Evolutionary conservation across 306 rosid species (phyloP).

Genomic region (Mimosa pudica): DNA sequence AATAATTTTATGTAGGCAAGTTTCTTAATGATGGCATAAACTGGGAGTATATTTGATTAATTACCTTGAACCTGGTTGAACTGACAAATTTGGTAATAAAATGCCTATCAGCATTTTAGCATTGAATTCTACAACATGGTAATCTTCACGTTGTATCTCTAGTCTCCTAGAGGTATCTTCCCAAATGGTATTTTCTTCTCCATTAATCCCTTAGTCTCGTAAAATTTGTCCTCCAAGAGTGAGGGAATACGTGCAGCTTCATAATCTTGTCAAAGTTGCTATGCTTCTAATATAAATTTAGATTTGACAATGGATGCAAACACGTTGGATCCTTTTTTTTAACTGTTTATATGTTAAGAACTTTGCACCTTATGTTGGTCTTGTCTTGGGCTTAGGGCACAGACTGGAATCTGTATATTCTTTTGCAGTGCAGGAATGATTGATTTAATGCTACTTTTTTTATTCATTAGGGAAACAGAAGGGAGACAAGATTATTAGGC

Average conservation of each 20-base stretch:
- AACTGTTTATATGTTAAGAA: constrained; percentile 14
- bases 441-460: constrained; percentile 33
- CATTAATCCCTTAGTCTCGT: constrained; percentile 10
- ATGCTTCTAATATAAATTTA: neutral
- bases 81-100: neutral
- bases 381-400: constrained; percentile 14
- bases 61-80: neutral
- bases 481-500: constrained; percentile 89
- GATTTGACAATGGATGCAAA: constrained; percentile 8
- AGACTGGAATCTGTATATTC: constrained; percentile 4
- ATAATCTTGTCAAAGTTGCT: neutral
- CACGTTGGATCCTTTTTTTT: neutral
- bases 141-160: constrained; percentile 1
- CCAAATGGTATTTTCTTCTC: neutral
- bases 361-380: constrained; percentile 4
- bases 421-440: constrained; percentile 20
- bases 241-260: neutral
- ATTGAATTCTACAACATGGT: neutral
- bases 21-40: neutral
- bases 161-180: neutral
- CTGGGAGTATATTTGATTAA: constrained; percentile 6
- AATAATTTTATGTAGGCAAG: neutral
- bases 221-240: neutral
- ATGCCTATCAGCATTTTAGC: neutral
- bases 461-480: constrained; percentile 81